phyloP scores from a whole-genome alignment of 2,329 filamentous ascomycete genomes.

The Hymenoscyphus occultus region DNA sequence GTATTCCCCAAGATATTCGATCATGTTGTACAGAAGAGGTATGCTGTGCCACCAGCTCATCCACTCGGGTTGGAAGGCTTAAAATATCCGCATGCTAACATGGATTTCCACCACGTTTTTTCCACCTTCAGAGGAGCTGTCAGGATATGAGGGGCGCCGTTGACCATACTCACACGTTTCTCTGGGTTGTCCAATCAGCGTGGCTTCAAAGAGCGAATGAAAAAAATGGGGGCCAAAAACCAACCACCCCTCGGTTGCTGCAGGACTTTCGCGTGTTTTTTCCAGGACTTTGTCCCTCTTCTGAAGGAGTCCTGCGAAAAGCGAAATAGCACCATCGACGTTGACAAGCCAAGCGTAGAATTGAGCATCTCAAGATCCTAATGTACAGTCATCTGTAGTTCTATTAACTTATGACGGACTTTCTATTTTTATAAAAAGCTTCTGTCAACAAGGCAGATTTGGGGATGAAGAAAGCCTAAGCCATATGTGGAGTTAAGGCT shows the following conservation, averaged over 20 bases:
- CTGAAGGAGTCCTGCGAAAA: neutral
- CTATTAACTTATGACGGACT: neutral
- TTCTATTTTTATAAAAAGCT: neutral
- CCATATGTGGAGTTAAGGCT: neutral
- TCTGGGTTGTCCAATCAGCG: neutral
- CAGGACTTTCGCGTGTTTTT: slow-evolving; percentile 4
- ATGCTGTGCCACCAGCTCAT: neutral
- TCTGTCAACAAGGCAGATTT: neutral
- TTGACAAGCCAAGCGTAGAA: neutral
- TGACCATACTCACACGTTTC: neutral
- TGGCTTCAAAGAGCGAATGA: neutral
- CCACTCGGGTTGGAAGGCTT: neutral
- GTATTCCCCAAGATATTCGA: neutral
- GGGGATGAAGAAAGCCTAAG: neutral
- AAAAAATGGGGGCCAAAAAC: slow-evolving; percentile 11
- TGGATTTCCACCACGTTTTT: neutral
- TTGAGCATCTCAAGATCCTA: neutral
- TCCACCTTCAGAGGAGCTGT: neutral
- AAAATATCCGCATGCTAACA: neutral
- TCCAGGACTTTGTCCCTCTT: neutral
- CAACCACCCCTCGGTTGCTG: neutral
- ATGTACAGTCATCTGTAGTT: neutral
- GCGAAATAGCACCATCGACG: neutral
- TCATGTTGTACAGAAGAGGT: neutral
- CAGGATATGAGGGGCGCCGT: neutral